Evolutionary conservation across 1,284 basidiomycete genomes (phyloP).

Genomic region (Grifola frondosa): DNA sequence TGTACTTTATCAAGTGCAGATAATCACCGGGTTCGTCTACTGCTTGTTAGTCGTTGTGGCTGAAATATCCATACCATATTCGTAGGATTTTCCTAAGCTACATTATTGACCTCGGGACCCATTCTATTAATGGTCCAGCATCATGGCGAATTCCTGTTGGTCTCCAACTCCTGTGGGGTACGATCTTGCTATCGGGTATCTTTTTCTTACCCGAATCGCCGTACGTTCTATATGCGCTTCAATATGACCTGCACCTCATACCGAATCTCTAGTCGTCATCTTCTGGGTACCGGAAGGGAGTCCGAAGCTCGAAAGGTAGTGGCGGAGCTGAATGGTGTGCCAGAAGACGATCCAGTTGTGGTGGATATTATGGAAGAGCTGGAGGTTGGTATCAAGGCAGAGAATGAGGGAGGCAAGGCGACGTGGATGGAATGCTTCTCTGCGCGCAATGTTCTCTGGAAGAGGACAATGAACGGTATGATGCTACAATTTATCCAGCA

Average conservation of each 20-base stretch:
- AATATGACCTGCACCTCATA: background rate
- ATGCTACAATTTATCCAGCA: conserved; percentile 84
- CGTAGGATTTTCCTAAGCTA: conserved; percentile 70
- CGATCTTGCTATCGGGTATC: conserved; percentile 66
- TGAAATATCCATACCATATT: conserved; percentile 5
- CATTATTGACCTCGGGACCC: conserved; percentile 70
- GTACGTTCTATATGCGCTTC: conserved; percentile 37
- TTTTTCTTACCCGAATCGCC: conserved; percentile 82
- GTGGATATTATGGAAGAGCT: conserved; percentile 69
- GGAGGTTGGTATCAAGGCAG: conserved; percentile 61
- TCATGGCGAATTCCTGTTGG: conserved; percentile 75
- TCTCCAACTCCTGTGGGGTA: conserved; percentile 66
- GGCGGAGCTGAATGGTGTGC: conserved; percentile 63
- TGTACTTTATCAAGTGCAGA: conserved; percentile 76
- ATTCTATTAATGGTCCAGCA: conserved; percentile 54
- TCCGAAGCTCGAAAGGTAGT: conserved; percentile 62
- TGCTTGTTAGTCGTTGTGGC: background rate
- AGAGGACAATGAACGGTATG: conserved; percentile 73
- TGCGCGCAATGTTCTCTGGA: conserved; percentile 65
- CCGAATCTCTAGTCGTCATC: conserved; percentile 49
- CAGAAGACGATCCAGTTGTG: conserved; percentile 61
- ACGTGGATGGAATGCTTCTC: conserved; percentile 82
- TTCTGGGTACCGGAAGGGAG: conserved; percentile 52
- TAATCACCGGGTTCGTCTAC: conserved; percentile 57
- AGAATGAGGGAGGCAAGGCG: conserved; percentile 77